These are phyloP conservation scores for Diphasiastrum complanatum DNA, from an alignment of 83 land plant species.

Conservation along the genomic window DNA sequence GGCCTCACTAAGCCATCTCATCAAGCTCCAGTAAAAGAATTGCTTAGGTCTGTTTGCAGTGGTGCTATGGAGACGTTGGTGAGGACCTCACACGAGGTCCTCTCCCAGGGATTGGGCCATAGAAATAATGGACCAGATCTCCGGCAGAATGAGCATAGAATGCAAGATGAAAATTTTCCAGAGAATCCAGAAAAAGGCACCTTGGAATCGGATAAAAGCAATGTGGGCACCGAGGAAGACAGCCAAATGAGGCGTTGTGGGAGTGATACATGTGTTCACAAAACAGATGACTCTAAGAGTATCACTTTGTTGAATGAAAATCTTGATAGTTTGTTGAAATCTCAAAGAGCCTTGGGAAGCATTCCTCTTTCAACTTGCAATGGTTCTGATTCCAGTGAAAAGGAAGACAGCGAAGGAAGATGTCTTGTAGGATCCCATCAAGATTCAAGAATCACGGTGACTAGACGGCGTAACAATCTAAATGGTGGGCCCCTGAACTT, in stretches of 20 bases:
- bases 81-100: slow-evolving; percentile 59
- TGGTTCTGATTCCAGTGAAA: too few relatives aligned
- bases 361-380: too few relatives aligned
- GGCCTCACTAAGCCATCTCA: slow-evolving; percentile 68
- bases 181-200: too few relatives aligned
- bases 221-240: too few relatives aligned
- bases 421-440: slow-evolving; percentile 1
- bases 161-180: neutral
- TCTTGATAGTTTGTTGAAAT: too few relatives aligned
- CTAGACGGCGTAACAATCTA: neutral
- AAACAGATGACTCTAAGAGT: too few relatives aligned
- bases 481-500: slow-evolving; percentile 22
- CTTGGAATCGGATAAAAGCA: too few relatives aligned
- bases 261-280: too few relatives aligned
- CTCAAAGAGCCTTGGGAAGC: too few relatives aligned
- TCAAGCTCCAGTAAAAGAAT: slow-evolving; percentile 51
- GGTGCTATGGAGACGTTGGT: slow-evolving; percentile 66
- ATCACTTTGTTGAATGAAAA: too few relatives aligned
- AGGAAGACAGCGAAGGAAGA: too few relatives aligned
- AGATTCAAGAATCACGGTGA: neutral
- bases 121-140: neutral
- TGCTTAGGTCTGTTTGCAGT: slow-evolving; percentile 69
- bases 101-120: slow-evolving; percentile 20
- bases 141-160: neutral
- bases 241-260: too few relatives aligned